phyloP scores from a whole-genome alignment of 106 monocot genomes.

The Allium sativum region DNA sequence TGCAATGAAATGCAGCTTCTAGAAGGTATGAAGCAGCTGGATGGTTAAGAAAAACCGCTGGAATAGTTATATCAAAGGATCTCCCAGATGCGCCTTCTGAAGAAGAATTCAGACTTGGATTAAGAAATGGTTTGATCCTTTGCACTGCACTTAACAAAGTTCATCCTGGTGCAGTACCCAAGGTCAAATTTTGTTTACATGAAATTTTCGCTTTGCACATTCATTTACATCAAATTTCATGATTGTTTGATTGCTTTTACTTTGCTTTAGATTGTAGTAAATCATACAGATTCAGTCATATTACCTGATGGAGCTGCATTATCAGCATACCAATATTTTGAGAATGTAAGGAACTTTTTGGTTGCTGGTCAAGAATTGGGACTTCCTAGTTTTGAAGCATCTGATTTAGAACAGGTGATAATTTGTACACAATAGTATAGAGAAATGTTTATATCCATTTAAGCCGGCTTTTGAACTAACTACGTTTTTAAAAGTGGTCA shows the following conservation, averaged over 20 bases:
- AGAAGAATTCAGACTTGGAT: constrained; percentile 78
- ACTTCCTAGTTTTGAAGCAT: constrained; percentile 84
- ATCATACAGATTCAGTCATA: constrained; percentile 45
- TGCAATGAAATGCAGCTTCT: constrained; percentile 22
- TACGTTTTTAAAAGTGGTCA: not conserved
- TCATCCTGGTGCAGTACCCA: constrained; percentile 83
- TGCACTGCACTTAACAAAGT: constrained; percentile 85
- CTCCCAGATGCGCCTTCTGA: constrained; percentile 84
- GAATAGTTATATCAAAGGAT: constrained; percentile 55
- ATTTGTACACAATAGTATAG: not conserved
- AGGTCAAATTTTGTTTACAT: constrained; percentile 26
- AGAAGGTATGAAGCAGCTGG: constrained; percentile 80
- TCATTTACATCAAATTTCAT: not conserved
- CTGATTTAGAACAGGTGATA: constrained; percentile 84
- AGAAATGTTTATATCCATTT: too few species aligned
- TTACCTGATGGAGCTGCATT: constrained; percentile 76
- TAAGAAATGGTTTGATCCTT: constrained; percentile 81
- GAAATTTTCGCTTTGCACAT: not conserved
- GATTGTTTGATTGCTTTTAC: not conserved
- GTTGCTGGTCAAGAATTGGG: constrained; percentile 77
- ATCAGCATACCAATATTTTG: constrained; percentile 93
- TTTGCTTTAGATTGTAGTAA: constrained; percentile 54
- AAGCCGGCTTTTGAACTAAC: not conserved
- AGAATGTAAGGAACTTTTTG: constrained; percentile 92
- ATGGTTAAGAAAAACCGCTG: constrained; percentile 75